Conservation (phyloP, 345 rosid species). For the Populus pruinosa region DNA sequence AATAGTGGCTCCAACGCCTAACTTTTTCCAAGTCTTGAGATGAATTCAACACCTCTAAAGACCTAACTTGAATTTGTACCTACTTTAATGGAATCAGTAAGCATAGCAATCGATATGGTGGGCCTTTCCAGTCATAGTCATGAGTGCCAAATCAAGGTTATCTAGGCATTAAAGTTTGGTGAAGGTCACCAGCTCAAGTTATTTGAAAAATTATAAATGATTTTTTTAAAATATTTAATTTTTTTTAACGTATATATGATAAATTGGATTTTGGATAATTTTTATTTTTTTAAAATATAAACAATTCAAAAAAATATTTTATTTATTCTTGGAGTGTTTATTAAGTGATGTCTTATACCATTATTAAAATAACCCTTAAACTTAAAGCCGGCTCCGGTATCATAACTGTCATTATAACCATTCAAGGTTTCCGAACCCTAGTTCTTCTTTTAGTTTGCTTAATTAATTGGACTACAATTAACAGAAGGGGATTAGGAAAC, state of each 20-base stretch:
- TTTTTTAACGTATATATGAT: no score
- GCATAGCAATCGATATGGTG: background rate
- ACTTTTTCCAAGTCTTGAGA: background rate
- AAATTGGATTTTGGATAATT: no score
- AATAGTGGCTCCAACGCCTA: no score
- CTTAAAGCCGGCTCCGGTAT: background rate
- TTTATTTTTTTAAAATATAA: no score
- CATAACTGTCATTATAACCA: background rate
- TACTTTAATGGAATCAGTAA: background rate
- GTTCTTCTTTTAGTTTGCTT: background rate
- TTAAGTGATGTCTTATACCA: no score
- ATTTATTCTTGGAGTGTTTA: no score
- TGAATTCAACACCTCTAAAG: background rate
- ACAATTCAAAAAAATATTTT: no score
- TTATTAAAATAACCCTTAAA: no score
- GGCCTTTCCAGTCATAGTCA: slow-evolving; percentile 6
- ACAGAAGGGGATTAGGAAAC: background rate
- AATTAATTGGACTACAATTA: background rate
- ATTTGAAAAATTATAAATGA: no score
- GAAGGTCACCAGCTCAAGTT: background rate
- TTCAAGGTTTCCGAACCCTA: background rate
- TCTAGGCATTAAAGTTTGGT: slow-evolving; percentile 22
- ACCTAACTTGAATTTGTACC: background rate
- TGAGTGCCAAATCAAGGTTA: slow-evolving; percentile 8
- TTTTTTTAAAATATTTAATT: no score